phyloP scores from a whole-genome alignment of 371 early-diverging fungal species.

The Gilbertella persicaria region DNA sequence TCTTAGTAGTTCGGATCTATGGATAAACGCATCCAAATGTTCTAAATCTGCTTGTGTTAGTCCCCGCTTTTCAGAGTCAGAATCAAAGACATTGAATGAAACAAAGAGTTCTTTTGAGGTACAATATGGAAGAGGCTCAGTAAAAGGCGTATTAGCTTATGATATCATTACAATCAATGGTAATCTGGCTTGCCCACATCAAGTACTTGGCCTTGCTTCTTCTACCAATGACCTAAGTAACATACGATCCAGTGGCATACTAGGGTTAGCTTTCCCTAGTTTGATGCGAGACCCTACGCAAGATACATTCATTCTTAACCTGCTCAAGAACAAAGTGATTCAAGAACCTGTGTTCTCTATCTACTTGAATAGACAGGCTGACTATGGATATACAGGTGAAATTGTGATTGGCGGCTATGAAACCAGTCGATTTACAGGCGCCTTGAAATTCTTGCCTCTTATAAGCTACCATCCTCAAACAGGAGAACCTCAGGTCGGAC shows the following conservation, averaged over 20 bases:
- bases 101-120: constrained; percentile 25
- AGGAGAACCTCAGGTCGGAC: constrained; percentile 5
- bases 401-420: constrained; percentile 60
- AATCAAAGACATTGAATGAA: constrained; percentile 29
- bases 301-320: constrained; percentile 28
- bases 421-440: constrained; percentile 45
- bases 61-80: constrained; percentile 23
- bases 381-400: constrained; percentile 37
- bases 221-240: constrained; percentile 16
- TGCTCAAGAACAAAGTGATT: constrained; percentile 28
- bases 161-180: constrained; percentile 30
- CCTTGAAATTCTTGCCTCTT: constrained; percentile 39
- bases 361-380: constrained; percentile 26
- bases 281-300: constrained; percentile 17
- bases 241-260: constrained; percentile 35
- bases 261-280: constrained; percentile 38
- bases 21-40: constrained; percentile 42
- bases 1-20: constrained; percentile 31
- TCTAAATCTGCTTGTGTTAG: constrained; percentile 25
- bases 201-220: constrained; percentile 34
- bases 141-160: constrained; percentile 34
- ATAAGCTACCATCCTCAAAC: constrained; percentile 8
- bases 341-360: constrained; percentile 39
- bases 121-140: constrained; percentile 42
- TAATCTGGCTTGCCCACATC: constrained; percentile 22